These are phyloP conservation scores for Pelargonium citronellum DNA, from an alignment of 441 rosid genomes.

Conservation along the genomic window DNA sequence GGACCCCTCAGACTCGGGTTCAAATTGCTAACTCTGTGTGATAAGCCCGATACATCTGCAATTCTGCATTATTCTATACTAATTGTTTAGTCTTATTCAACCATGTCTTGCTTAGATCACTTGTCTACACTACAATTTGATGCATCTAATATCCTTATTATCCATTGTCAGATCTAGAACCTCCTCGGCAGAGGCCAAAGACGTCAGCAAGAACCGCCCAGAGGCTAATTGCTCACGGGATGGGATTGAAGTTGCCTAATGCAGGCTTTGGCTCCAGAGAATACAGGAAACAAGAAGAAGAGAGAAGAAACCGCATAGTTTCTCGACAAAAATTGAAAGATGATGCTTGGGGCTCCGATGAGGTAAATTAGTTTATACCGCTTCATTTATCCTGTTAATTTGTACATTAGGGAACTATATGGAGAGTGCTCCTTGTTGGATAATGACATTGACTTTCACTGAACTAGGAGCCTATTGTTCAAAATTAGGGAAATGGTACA, in stretches of 20 bases:
- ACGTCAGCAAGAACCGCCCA: slow-evolving; percentile 88
- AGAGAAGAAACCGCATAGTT: slow-evolving; percentile 64
- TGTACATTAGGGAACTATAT: background rate
- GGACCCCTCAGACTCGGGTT: too few species aligned
- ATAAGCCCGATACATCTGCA: too few species aligned
- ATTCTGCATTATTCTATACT: too few species aligned
- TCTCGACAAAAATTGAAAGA: slow-evolving; percentile 68
- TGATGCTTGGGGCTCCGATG: slow-evolving; percentile 91
- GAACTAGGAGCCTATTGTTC: too few species aligned
- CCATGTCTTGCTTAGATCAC: background rate
- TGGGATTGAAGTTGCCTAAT: slow-evolving; percentile 71
- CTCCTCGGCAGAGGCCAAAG: slow-evolving; percentile 76
- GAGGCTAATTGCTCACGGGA: slow-evolving; percentile 81
- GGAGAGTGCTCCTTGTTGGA: background rate
- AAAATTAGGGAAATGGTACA: too few species aligned
- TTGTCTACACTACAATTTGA: background rate
- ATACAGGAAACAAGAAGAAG: slow-evolving; percentile 70
- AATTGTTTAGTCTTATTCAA: too few species aligned
- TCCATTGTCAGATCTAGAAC: slow-evolving; percentile 63
- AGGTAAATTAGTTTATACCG: slow-evolving; percentile 13
- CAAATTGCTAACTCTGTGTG: too few species aligned
- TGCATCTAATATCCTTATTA: background rate
- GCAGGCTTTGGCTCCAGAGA: slow-evolving; percentile 55
- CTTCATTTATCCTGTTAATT: background rate
- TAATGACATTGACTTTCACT: too few species aligned